Base-by-base conservation (phyloP, 306 rosid genomes). In the Casuarina equisetifolia region DNA sequence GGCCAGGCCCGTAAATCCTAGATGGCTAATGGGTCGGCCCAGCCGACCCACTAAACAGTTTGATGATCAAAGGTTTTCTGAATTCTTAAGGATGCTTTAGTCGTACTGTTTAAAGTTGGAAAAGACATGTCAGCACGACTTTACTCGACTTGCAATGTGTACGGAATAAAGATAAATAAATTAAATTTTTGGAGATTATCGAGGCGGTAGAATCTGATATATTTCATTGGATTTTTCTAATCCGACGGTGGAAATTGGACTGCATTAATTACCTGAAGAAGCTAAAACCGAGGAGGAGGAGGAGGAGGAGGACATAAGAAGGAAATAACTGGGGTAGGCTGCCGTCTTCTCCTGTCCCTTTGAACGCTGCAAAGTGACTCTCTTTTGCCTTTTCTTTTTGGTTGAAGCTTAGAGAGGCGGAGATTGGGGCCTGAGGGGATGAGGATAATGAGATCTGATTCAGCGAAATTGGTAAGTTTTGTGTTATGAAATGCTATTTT, bases 401-500 rank as follows among this genome's bases (percentile, higher is more conserved):
- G 50, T 17, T 38, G 32, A 16, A 40, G 45, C 74, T 39, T 20
- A 9, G 42, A 54, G 42, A 58, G 77, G 44, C 32, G 11, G 38
- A n/a, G 61, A 45, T 57, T 61, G 44, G 67, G 13, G 70, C 68
- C 6, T 36, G 32, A 62, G 7, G 45, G 25, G 4, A 9, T 42
- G 76, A 38, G 19, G 62, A 69, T 43, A 78, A 83, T 85, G 88
- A 78, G 89, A 84, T 87, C 89, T 63, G 73, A 67, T 74, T 79
- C 50, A 35, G 36, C 73, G 16, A 69, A 70, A 69, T n/a, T 69
- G 66, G 58, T 74, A 57, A 36, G 68, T 76, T 82, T 71, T 63
- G 35, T 67, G 50, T 67, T 40, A 17, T 42, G 13, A 7, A 40
- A 67, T 67, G 35, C 50, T 48, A 11, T 1, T 3, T 3, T 62